Conservation (phyloP, 108 stramenopile species). For the Fistulifera pelliculosa region DNA sequence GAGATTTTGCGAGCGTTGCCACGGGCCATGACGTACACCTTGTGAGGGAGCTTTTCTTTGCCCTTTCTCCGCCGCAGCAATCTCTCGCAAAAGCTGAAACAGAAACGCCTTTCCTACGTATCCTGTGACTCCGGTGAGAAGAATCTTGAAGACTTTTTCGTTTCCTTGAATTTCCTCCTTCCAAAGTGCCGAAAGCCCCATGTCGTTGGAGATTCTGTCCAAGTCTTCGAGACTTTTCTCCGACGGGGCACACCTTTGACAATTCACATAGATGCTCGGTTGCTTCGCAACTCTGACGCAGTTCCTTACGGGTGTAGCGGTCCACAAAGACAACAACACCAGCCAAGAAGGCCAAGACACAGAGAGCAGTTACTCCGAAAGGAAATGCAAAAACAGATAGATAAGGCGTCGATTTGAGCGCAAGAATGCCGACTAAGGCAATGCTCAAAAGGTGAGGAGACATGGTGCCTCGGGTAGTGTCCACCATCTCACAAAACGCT, state of each 20-base stretch:
- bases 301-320: background rate
- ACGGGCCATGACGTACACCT: constrained; percentile 3
- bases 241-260: background rate
- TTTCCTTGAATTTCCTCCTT: constrained; percentile 1
- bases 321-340: background rate
- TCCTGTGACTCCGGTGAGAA: constrained; percentile 2
- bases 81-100: constrained; percentile 3
- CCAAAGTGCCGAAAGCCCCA: background rate
- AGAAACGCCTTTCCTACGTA: constrained; percentile 1
- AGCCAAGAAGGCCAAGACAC: background rate
- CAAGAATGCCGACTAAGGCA: background rate
- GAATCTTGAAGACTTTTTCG: constrained; percentile 4
- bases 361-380: background rate
- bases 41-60: background rate
- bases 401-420: background rate
- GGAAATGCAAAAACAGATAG: background rate
- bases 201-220: background rate
- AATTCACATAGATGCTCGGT: background rate
- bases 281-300: background rate
- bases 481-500: too few species aligned
- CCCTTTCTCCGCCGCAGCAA: background rate
- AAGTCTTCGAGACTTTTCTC: background rate
- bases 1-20: constrained; percentile 5
- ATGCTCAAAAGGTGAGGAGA: background rate
- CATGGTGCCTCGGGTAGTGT: too few species aligned